phyloP scores from a whole-genome alignment of 768 basidiomycete genomes.

The Paxillus ammoniavirescens region DNA sequence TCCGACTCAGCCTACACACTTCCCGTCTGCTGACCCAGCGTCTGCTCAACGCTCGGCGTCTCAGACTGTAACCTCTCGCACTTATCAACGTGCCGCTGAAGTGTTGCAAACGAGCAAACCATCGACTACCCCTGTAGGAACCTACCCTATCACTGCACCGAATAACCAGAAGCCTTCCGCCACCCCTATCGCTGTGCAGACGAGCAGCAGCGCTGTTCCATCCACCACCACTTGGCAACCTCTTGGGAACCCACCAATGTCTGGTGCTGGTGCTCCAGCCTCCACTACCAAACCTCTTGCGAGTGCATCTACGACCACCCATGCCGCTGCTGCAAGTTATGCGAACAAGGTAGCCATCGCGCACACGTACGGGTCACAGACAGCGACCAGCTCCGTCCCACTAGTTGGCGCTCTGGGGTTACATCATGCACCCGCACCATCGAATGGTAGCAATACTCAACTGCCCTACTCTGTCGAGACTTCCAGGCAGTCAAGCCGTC shows the following conservation, averaged over 20 bases:
- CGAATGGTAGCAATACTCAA: constrained; percentile 9
- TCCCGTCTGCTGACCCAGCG: constrained; percentile 4
- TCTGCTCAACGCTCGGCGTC: constrained; percentile 20
- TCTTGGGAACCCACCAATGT: constrained; percentile 3
- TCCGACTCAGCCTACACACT: constrained; percentile 15
- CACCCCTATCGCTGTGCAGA: constrained; percentile 1
- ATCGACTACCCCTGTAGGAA: constrained; percentile 1
- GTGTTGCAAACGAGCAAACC: constrained; percentile 19
- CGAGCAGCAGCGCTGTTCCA: constrained; percentile 1
- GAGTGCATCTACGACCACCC: constrained; percentile 4
- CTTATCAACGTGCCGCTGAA: constrained; percentile 23
- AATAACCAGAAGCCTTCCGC: constrained; percentile 8
- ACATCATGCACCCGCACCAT: constrained; percentile 5
- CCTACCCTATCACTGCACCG: not conserved
- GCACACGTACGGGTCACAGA: not conserved
- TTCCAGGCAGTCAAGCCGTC: constrained; percentile 17
- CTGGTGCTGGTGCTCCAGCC: constrained; percentile 4
- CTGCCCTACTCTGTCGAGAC: constrained; percentile 12
- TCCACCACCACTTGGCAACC: constrained; percentile 4
- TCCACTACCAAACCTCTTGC: constrained; percentile 7
- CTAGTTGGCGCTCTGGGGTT: constrained; percentile 6
- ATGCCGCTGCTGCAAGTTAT: constrained; percentile 5
- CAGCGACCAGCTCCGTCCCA: constrained; percentile 4
- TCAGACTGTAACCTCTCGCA: constrained; percentile 18
- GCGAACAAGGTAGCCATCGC: constrained; percentile 7